Conservation (phyloP, 1,284 basidiomycete genomes). For the Paramarasmius palmivorus region DNA sequence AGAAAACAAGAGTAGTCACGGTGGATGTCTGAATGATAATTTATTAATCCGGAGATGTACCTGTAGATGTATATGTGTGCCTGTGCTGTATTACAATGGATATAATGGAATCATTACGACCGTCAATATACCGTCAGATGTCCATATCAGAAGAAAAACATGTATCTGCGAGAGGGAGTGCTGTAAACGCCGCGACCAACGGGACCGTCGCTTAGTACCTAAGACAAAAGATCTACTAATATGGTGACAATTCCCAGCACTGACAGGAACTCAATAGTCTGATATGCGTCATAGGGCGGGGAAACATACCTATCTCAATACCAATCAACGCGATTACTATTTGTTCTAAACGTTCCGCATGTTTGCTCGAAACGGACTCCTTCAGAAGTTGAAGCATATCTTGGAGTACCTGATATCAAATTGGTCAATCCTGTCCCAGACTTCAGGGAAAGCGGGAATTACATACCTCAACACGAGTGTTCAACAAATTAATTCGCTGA, state of each 20-base stretch:
- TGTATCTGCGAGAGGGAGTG: neutral
- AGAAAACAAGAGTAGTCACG: neutral
- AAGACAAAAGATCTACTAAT: constrained; percentile 62
- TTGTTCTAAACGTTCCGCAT: constrained; percentile 92
- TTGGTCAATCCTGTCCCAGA: neutral
- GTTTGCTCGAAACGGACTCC: constrained; percentile 89
- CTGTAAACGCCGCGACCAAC: neutral
- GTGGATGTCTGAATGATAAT: constrained; percentile 1
- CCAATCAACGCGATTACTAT: constrained; percentile 93
- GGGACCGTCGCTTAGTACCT: neutral
- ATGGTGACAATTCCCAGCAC: constrained; percentile 75
- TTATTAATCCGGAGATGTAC: neutral
- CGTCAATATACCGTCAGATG: neutral
- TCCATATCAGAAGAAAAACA: neutral
- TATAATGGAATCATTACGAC: too few species aligned
- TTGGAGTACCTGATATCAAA: constrained; percentile 75
- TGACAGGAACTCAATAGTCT: constrained; percentile 26
- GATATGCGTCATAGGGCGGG: neutral
- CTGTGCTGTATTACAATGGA: neutral
- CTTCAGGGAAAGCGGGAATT: constrained; percentile 3
- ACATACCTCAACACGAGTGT: constrained; percentile 90
- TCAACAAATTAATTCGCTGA: constrained; percentile 90
- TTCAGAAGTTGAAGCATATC: constrained; percentile 97
- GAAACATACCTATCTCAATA: constrained; percentile 75
- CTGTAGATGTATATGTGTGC: neutral